These are phyloP conservation scores for Saccharomycopsis amapae DNA, from an alignment of 805 yeast species.

Conservation along the genomic window DNA sequence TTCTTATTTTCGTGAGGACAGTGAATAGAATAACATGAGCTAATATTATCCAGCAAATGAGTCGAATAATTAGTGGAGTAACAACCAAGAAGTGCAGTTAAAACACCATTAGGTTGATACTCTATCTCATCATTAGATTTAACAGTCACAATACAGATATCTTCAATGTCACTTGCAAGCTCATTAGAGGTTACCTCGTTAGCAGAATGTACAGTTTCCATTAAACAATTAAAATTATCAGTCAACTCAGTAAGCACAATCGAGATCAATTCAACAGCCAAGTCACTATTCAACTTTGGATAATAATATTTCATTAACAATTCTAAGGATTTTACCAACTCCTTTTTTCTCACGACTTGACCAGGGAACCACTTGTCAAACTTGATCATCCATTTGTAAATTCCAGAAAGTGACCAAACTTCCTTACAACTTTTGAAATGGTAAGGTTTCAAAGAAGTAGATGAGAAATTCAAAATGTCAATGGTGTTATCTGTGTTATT, in stretches of 20 bases:
- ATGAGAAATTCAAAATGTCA: conserved; percentile 4
- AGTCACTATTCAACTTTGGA: conserved; percentile 3
- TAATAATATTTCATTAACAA: conserved; percentile 2
- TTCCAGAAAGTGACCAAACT: conserved; percentile 14
- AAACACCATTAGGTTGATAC: conserved; percentile 10
- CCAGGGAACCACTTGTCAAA: conserved; percentile 14
- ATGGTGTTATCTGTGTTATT: conserved; percentile 14
- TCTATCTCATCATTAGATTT: background rate
- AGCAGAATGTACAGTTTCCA: conserved; percentile 7
- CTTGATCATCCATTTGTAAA: conserved; percentile 14
- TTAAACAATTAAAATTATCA: background rate
- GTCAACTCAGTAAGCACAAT: conserved; percentile 1
- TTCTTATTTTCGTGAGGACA: conserved; percentile 16
- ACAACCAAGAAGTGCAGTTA: conserved; percentile 8
- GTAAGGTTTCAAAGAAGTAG: conserved; percentile 5
- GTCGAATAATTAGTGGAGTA: conserved; percentile 5
- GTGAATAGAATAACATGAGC: conserved; percentile 9
- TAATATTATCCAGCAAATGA: background rate
- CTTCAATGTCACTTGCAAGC: no score
- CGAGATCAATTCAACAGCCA: conserved; percentile 1
- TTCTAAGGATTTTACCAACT: conserved; percentile 8
- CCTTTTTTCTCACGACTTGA: conserved; percentile 13
- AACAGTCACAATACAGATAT: conserved; percentile 1
- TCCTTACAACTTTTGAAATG: conserved; percentile 14
- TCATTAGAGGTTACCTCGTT: background rate